These are phyloP conservation scores for Debaryomyces udenii DNA, from an alignment of 1,139 yeast genomes.

Conservation along the genomic window DNA sequence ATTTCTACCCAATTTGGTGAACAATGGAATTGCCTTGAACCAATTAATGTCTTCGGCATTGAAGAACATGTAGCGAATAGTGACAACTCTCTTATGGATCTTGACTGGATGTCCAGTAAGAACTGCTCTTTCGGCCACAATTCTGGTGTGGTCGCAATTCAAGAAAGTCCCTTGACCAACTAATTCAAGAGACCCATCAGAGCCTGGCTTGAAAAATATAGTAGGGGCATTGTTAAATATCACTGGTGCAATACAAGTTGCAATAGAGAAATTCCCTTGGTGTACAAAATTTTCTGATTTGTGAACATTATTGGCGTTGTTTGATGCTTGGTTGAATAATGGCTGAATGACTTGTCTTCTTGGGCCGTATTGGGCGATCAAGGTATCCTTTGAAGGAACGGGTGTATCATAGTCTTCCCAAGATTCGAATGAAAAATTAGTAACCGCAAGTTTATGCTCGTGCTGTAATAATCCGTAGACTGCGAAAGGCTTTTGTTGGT, in stretches of 20 bases:
- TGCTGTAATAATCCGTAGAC: conserved; percentile 77
- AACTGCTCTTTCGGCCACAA: conserved; percentile 84
- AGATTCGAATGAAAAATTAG: conserved; percentile 78
- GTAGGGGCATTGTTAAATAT: conserved; percentile 82
- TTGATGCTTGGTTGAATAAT: conserved; percentile 76
- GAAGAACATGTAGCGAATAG: conserved; percentile 97
- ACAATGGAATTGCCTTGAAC: conserved; percentile 90
- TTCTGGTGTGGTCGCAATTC: conserved; percentile 82
- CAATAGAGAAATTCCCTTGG: conserved; percentile 70
- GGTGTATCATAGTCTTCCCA: conserved; percentile 92
- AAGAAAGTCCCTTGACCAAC: conserved; percentile 90
- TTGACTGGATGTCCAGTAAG: conserved; percentile 95
- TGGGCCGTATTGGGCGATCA: conserved; percentile 91
- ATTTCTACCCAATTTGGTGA: conserved; percentile 87
- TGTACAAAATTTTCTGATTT: conserved; percentile 85
- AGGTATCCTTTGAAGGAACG: conserved; percentile 73
- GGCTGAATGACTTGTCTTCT: conserved; percentile 89
- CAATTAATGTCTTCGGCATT: conserved; percentile 84
- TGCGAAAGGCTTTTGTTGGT: conserved; percentile 52
- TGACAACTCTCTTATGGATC: conserved; percentile 89
- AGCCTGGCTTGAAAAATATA: conserved; percentile 58
- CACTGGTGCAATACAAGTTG: conserved; percentile 90
- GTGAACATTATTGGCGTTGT: conserved; percentile 81
- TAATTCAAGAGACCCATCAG: conserved; percentile 58
- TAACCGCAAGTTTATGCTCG: conserved; percentile 84